Conservation (phyloP, 495 filamentous ascomycete genomes). For the Penicillium antarcticum region DNA sequence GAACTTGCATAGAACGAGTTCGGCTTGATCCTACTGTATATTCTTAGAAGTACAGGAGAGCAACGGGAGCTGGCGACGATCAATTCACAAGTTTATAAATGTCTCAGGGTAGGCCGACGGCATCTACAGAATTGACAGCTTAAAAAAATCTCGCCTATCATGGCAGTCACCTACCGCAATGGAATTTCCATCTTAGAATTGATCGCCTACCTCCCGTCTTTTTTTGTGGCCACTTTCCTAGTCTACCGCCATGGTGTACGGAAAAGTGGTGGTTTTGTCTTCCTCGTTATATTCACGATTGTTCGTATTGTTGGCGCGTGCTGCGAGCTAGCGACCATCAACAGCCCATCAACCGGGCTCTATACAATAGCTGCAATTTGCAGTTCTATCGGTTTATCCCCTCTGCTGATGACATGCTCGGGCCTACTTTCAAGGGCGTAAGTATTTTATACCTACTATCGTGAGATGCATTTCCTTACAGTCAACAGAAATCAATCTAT, state of each 20-base stretch:
- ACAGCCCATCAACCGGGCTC: conserved; percentile 18
- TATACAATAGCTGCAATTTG: conserved; percentile 24
- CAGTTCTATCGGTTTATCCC: conserved; percentile 27
- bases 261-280: conserved; percentile 31
- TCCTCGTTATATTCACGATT: conserved; percentile 36
- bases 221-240: conserved; percentile 31
- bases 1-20: no score
- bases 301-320: conserved; percentile 32
- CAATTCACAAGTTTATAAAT: no score
- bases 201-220: conserved; percentile 30
- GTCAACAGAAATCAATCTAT: not conserved
- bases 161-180: conserved; percentile 26
- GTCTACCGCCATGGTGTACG: conserved; percentile 36
- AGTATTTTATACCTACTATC: conserved; percentile 2
- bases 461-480: not conserved
- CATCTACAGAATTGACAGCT: no score
- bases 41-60: no score
- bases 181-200: conserved; percentile 37
- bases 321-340: conserved; percentile 37
- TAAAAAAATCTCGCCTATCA: not conserved
- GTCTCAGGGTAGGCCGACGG: no score
- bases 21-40: no score
- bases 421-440: conserved; percentile 28
- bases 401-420: conserved; percentile 22
- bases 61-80: no score